These are phyloP conservation scores for Brassica hybrid DNA, from an alignment of 441 rosid species.

Conservation along the genomic window DNA sequence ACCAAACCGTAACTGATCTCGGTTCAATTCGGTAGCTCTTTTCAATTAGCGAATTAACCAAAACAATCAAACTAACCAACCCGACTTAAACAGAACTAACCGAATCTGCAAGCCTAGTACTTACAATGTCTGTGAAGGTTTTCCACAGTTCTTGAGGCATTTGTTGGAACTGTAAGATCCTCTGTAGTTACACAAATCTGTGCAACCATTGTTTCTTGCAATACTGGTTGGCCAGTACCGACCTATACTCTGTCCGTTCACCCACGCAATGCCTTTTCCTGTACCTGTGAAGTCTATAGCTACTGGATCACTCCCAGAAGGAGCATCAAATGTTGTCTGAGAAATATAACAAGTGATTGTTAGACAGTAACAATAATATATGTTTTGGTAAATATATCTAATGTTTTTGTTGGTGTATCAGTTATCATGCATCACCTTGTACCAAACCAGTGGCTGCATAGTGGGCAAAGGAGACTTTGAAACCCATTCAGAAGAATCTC, in stretches of 20 bases:
- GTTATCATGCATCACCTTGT: constrained; percentile 64
- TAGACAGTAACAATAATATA: not conserved
- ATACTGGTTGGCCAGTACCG: constrained; percentile 85
- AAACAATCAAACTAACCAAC: no score
- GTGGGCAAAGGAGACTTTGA: constrained; percentile 69
- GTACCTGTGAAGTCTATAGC: constrained; percentile 89
- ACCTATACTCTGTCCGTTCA: constrained; percentile 95
- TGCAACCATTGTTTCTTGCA: constrained; percentile 61
- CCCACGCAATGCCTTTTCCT: constrained; percentile 99
- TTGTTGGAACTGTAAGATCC: constrained; percentile 70
- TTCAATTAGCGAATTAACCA: no score
- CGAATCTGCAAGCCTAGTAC: constrained; percentile 23
- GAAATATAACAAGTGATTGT: not conserved
- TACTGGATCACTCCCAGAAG: constrained; percentile 71
- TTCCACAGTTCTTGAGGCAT: constrained; percentile 87
- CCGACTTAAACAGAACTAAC: no score
- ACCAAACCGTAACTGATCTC: no score
- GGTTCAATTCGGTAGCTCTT: no score
- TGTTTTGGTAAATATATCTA: not conserved
- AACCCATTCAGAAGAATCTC: constrained; percentile 76
- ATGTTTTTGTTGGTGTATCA: not conserved
- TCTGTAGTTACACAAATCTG: constrained; percentile 71
- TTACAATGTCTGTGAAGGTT: constrained; percentile 92
- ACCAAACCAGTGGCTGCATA: constrained; percentile 87
- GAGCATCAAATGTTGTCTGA: constrained; percentile 78